Evolutionary conservation across 106 monocot species (phyloP), one percentile per base, ranked within the genome.

Genomic region (Cymbidium sinense): DNA sequence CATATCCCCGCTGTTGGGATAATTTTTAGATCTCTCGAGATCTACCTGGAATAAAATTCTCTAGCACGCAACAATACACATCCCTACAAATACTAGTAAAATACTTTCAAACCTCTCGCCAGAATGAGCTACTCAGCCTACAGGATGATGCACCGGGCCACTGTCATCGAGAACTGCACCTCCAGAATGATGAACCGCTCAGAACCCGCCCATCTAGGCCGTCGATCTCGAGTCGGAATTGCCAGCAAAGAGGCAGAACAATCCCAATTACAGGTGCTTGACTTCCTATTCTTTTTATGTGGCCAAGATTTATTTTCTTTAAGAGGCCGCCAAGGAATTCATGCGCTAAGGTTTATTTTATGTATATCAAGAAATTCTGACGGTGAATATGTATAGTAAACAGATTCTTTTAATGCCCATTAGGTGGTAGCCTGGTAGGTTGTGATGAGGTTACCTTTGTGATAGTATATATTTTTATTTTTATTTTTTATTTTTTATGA

Each of bases 41-140:
- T n/a, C n/a, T n/a, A n/a, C n/a, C n/a, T n/a, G n/a, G n/a, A n/a
- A n/a, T n/a, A n/a, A n/a, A n/a, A n/a, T n/a, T n/a, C n/a, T n/a
- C n/a, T n/a, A n/a, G n/a, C n/a, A n/a, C n/a, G n/a, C n/a, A n/a
- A n/a, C n/a, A n/a, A n/a, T n/a, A n/a, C n/a, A n/a, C n/a, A n/a
- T n/a, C n/a, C n/a, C n/a, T n/a, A n/a, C n/a, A n/a, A n/a, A n/a
- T n/a, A 62, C 82, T 72, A 62, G 73, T 52, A 11, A 1, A 39
- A 64, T 61, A n/a, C 43, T 9, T 44, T 15, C 18, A 20, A 47
- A 74, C 28, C 29, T 43, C 41, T 25, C 2, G 20, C 41, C 29
- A 84, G 34, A 70, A 99, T 99, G 94, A 99, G 94, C 83, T 99
- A 95, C 90, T 92, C 94, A 29, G 90, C 92, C 13, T 99, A 92